These are phyloP conservation scores for Hortiboletus campestris DNA, from an alignment of 768 basidiomycete genomes.

Conservation along the genomic window DNA sequence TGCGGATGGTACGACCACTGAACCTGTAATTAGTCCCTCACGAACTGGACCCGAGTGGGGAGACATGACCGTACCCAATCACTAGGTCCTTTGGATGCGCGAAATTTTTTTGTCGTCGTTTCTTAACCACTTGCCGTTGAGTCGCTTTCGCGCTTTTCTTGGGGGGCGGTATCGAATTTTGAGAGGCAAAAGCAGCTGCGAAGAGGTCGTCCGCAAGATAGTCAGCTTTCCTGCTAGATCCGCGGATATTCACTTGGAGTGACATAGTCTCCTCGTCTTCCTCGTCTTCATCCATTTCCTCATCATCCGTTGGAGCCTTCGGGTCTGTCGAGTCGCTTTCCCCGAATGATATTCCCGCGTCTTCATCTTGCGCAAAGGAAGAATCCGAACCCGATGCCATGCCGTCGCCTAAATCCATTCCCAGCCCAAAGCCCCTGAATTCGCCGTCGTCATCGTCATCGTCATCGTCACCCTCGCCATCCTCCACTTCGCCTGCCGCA, in stretches of 20 bases:
- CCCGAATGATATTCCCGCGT: slow-evolving; percentile 8
- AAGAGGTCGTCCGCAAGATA: slow-evolving; percentile 71
- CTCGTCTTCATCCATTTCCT: slow-evolving; percentile 17
- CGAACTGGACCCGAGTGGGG: neutral
- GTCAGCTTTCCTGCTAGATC: slow-evolving; percentile 36
- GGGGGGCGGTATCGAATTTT: slow-evolving; percentile 9
- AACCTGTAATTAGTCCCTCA: slow-evolving; percentile 4
- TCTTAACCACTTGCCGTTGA: slow-evolving; percentile 22
- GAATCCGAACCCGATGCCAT: slow-evolving; percentile 13
- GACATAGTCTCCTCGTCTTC: neutral
- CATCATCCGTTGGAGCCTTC: slow-evolving; percentile 19
- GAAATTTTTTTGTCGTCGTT: slow-evolving; percentile 33
- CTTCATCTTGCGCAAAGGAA: slow-evolving; percentile 13
- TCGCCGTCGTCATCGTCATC: slow-evolving; percentile 20
- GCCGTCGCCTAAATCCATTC: slow-evolving; percentile 9
- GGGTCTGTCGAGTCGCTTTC: slow-evolving; percentile 10
- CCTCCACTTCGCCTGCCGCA: slow-evolving; percentile 22
- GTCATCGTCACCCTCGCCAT: slow-evolving; percentile 18
- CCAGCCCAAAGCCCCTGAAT: slow-evolving; percentile 7
- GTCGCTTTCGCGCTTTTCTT: slow-evolving; percentile 24
- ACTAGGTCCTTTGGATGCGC: slow-evolving; percentile 48
- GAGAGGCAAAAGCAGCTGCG: slow-evolving; percentile 49
- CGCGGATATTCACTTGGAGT: neutral
- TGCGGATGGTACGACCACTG: slow-evolving; percentile 55
- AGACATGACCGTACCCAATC: slow-evolving; percentile 44